A percentile compares a stretch with the other conserved stretches of the same genome.
Conservation (phyloP, 2,329 filamentous ascomycete genomes). For the Geosmithia morbida region DNA sequence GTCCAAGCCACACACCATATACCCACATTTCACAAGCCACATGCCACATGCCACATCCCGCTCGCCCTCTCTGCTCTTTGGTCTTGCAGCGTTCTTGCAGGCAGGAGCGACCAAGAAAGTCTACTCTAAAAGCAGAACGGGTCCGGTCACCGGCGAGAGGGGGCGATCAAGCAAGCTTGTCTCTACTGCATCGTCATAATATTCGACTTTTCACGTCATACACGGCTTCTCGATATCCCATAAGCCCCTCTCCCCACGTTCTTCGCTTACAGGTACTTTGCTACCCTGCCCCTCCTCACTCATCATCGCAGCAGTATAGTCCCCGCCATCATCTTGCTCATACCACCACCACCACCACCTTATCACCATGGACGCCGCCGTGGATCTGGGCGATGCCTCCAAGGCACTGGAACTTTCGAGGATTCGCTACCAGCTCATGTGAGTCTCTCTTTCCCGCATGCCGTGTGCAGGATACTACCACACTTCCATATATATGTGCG, state of each 20-base stretch:
- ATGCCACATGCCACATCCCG: too few relatives aligned
- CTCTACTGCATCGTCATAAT: background rate
- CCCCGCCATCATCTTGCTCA: slow-evolving; percentile 6
- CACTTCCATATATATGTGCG: background rate
- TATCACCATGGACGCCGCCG: slow-evolving; percentile 65
- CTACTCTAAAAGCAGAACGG: background rate
- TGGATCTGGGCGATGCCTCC: slow-evolving; percentile 73
- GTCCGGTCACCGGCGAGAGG: background rate
- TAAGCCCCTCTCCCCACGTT: background rate
- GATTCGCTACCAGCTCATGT: slow-evolving; percentile 93
- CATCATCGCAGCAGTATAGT: background rate
- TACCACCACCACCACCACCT: background rate
- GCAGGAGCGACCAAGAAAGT: too few relatives aligned
- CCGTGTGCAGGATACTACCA: background rate
- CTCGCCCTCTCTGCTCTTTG: too few relatives aligned
- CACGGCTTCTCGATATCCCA: background rate
- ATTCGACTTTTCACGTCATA: background rate
- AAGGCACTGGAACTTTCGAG: slow-evolving; percentile 80
- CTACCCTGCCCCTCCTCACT: background rate
- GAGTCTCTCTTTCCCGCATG: slow-evolving; percentile 15
- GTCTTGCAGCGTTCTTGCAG: too few relatives aligned
- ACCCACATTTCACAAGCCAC: too few relatives aligned
- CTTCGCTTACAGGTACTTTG: background rate
- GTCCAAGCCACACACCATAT: too few relatives aligned
- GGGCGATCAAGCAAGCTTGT: background rate